Evolutionary conservation across 2,329 filamentous ascomycete genomes (phyloP), one percentile per base, ranked within the genome.

Genomic region (Apiospora phragmitis): DNA sequence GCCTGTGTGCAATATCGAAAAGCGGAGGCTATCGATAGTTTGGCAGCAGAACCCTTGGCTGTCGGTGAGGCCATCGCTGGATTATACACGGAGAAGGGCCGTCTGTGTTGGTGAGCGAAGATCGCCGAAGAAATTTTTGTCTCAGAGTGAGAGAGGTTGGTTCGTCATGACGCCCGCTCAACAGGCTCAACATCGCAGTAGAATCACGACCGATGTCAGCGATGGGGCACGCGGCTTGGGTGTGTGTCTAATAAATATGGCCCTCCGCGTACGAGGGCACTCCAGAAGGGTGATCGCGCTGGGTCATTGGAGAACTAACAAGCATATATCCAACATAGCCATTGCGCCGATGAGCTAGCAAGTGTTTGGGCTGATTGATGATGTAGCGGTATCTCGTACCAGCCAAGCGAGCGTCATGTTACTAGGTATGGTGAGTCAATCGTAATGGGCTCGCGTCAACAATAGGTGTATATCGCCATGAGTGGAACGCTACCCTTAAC

Each of bases 1-100:
- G 70, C 73, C 9, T 67, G n/a, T 9, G 55, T 76, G 69, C 75
- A 76, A 62, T 73, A 67, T 18, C 69, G 68, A 69, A 74, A 73
- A 68, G 35, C 16, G 24, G 38, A 68, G 49, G 11, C 21, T 49
- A 45, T n/a, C 55, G 66, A 29, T 38, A 47, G 41, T 18, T 43
- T 45, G 29, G 26, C 21, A 41, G 35, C 35, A 41, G 62, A 24
- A 35, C 35, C 24, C 21, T 18, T 42, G 11, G 49, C 55, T n/a
- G 49, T 70, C 12, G 66, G 45, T 62, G 71, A 67, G 43, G 70
- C 73, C 73, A 74, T 73, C 24, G 66, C n/a, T 32, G 9, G 29
- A 35, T 59, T 35, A 11, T 12, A 59, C 29, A 35, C 49, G 51
- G 65, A 42, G 35, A 42, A 67, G 65, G 45, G 35, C 65, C 45